These are phyloP conservation scores for Pseudognaphalium luteoalbum DNA, from an alignment of 129 eudicot species.

Conservation along the genomic window DNA sequence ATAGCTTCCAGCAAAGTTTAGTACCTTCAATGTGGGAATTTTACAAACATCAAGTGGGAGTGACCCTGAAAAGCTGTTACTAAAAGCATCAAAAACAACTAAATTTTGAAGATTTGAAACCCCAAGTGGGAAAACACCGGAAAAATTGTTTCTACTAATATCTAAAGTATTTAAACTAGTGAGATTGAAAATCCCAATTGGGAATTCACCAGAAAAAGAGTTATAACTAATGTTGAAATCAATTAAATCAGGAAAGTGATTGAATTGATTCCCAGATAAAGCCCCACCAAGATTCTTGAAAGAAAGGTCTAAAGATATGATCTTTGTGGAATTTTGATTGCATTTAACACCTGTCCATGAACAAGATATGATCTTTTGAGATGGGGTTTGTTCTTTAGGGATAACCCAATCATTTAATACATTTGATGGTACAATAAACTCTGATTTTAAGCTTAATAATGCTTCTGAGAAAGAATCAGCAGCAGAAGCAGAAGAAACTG, in stretches of 20 bases:
- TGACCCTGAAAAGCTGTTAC: constrained; percentile 91
- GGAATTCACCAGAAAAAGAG: constrained; percentile 58
- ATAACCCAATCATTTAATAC: constrained; percentile 57
- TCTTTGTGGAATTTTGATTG: constrained; percentile 46
- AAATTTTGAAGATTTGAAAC: constrained; percentile 49
- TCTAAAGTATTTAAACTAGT: constrained; percentile 53
- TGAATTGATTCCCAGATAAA: constrained; percentile 53
- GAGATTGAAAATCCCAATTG: constrained; percentile 63
- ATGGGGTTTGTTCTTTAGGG: constrained; percentile 41
- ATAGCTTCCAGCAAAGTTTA: constrained; percentile 96
- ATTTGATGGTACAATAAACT: constrained; percentile 43
- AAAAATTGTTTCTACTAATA: constrained; percentile 84
- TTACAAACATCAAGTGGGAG: constrained; percentile 64
- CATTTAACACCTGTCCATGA: constrained; percentile 84
- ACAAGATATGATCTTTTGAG: constrained; percentile 59
- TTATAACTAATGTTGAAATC: constrained; percentile 78
- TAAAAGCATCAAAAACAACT: constrained; percentile 83
- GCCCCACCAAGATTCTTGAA: constrained; percentile 66
- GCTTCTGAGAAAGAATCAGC: constrained; percentile 66
- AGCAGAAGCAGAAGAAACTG: constrained; percentile 26
- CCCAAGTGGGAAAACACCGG: constrained; percentile 79
- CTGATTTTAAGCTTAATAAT: constrained; percentile 70
- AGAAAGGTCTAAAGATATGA: constrained; percentile 69
- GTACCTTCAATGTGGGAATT: constrained; percentile 46
- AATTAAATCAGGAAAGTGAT: constrained; percentile 52